Conservation (phyloP, 495 filamentous ascomycete species). For the Cenococcum geophilum region DNA sequence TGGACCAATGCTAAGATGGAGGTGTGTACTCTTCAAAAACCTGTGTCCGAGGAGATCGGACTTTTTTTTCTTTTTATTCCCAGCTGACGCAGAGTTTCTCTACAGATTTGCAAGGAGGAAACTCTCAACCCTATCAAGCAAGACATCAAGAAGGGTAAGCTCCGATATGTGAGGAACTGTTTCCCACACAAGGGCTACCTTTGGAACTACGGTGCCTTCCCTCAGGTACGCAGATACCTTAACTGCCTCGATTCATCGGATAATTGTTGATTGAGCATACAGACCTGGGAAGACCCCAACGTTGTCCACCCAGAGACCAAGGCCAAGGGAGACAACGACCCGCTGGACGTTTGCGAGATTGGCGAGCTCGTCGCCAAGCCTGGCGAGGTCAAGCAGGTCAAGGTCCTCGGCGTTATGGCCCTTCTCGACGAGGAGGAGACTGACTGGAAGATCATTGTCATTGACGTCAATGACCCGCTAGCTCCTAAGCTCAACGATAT, state of each 20-base stretch:
- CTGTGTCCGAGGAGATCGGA: neutral
- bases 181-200: conserved; percentile 99
- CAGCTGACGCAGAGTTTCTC: conserved; percentile 22
- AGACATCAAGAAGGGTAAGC: conserved; percentile 83
- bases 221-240: conserved; percentile 59
- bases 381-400: conserved; percentile 98
- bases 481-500: conserved; percentile 96
- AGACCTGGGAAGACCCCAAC: conserved; percentile 99
- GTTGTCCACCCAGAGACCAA: conserved; percentile 95
- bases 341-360: conserved; percentile 98
- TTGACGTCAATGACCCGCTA: conserved; percentile 95
- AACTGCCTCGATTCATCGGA: conserved; percentile 19
- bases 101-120: conserved; percentile 93
- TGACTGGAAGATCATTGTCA: conserved; percentile 99
- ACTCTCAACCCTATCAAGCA: conserved; percentile 96
- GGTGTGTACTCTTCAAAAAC: conserved; percentile 47
- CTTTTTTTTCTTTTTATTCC: neutral
- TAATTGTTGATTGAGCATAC: conserved; percentile 25
- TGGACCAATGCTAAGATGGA: conserved; percentile 99
- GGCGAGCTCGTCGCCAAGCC: conserved; percentile 93
- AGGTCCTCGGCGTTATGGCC: conserved; percentile 98
- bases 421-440: conserved; percentile 99
- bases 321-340: conserved; percentile 99
- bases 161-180: conserved; percentile 98
- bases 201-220: conserved; percentile 99